phyloP scores from a whole-genome alignment of 2,329 filamentous ascomycete genomes.

The Colletotrichum camelliae region DNA sequence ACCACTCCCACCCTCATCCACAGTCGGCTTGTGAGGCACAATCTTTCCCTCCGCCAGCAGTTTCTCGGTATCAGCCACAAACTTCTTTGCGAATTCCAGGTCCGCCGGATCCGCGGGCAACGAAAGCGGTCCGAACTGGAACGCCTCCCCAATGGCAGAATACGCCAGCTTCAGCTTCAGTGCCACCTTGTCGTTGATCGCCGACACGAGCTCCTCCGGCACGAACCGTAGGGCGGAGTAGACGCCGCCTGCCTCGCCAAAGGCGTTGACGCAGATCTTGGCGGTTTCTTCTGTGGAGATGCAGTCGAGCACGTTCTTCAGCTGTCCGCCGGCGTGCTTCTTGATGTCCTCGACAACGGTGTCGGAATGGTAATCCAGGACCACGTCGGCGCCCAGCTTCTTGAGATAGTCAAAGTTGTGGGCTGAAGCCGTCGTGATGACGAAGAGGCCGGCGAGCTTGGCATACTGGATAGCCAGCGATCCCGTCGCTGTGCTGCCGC shows the following conservation, averaged over 20 bases:
- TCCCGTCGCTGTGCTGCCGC: slow-evolving; percentile 59
- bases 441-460: slow-evolving; percentile 43
- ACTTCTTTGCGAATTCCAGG: slow-evolving; percentile 38
- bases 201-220: slow-evolving; percentile 42
- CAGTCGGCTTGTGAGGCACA: slow-evolving; percentile 34
- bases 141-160: slow-evolving; percentile 41
- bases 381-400: slow-evolving; percentile 47
- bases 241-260: slow-evolving; percentile 32
- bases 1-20: slow-evolving; percentile 31
- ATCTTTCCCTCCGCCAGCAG: slow-evolving; percentile 40
- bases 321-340: slow-evolving; percentile 24
- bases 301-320: slow-evolving; percentile 42
- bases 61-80: slow-evolving; percentile 36
- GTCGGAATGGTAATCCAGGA: slow-evolving; percentile 49
- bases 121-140: slow-evolving; percentile 21
- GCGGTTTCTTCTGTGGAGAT: slow-evolving; percentile 28
- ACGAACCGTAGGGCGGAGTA: slow-evolving; percentile 40
- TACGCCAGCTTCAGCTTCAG: slow-evolving; percentile 40
- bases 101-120: slow-evolving; percentile 33
- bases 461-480: slow-evolving; percentile 54
- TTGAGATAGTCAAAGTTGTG: slow-evolving; percentile 43
- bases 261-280: slow-evolving; percentile 33
- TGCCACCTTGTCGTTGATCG: slow-evolving; percentile 40
- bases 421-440: slow-evolving; percentile 44
- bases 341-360: slow-evolving; percentile 26